These are phyloP conservation scores for Astraeus odoratus DNA, from an alignment of 768 basidiomycete species.

Conservation along the genomic window DNA sequence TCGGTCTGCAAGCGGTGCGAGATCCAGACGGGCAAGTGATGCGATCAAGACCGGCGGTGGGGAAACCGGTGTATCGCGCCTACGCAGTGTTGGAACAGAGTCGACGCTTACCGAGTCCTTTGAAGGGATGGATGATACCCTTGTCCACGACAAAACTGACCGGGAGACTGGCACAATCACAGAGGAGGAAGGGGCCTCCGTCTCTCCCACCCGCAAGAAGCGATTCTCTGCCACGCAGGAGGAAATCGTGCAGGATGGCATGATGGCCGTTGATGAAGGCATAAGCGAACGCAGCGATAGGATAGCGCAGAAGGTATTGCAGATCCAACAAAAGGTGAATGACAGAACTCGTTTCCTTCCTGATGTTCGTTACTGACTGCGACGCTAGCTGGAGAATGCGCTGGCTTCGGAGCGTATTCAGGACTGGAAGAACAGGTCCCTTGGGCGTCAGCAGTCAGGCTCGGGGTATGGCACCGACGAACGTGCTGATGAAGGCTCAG, in stretches of 20 bases:
- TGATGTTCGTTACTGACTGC: conserved; percentile 1
- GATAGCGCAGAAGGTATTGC: conserved; percentile 80
- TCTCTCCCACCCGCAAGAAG: conserved; percentile 52
- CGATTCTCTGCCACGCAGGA: conserved; percentile 69
- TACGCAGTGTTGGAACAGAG: conserved; percentile 74
- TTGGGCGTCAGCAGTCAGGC: conserved; percentile 15
- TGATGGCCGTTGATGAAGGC: conserved; percentile 81
- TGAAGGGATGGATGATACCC: conserved; percentile 34
- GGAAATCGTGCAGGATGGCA: conserved; percentile 65
- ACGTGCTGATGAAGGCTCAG: conserved; percentile 54
- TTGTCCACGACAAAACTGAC: conserved; percentile 30
- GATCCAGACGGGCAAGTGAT: conserved; percentile 58
- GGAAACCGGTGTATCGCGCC: conserved; percentile 26
- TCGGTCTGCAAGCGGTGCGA: conserved; percentile 34
- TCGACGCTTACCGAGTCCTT: conserved; percentile 72
- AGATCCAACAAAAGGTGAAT: conserved; percentile 86
- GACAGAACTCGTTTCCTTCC: not conserved
- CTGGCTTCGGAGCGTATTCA: conserved; percentile 49
- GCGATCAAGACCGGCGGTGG: conserved; percentile 35
- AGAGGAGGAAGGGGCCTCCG: conserved; percentile 47
- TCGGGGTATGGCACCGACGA: conserved; percentile 33
- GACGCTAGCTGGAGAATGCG: conserved; percentile 63
- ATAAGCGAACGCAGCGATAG: conserved; percentile 81
- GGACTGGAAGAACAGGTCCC: conserved; percentile 25
- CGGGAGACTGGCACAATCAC: conserved; percentile 47